These are phyloP conservation scores for Hyaloscypha bicolor DNA, from an alignment of 495 filamentous ascomycete species.

Conservation along the genomic window DNA sequence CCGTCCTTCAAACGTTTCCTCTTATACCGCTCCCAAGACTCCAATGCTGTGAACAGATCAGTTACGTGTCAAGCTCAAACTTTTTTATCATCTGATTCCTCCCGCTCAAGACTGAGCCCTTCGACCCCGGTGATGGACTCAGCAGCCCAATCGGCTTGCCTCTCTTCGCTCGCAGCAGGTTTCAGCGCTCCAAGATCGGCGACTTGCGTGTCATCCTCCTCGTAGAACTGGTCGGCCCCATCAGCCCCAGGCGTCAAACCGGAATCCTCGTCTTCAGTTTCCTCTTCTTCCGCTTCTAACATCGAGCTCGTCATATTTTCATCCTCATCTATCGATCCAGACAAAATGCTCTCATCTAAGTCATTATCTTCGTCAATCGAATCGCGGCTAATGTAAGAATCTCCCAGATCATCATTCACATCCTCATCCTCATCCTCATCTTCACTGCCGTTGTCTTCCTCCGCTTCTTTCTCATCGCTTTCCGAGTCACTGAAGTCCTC, in stretches of 20 bases:
- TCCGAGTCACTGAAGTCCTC: constrained; percentile 82
- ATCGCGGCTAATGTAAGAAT: constrained; percentile 62
- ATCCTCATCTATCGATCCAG: constrained; percentile 41
- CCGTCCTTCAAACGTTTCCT: background rate
- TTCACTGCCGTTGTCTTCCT: constrained; percentile 50
- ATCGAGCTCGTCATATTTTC: constrained; percentile 36
- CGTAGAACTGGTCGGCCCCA: constrained; percentile 25
- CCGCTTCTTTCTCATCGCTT: constrained; percentile 55
- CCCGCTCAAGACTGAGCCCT: constrained; percentile 20
- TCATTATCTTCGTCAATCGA: constrained; percentile 45
- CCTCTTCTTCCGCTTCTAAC: constrained; percentile 43
- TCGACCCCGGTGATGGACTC: constrained; percentile 55
- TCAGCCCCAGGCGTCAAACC: constrained; percentile 26
- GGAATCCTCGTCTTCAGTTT: constrained; percentile 38
- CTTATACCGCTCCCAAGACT: constrained; percentile 6
- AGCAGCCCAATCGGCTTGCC: constrained; percentile 41
- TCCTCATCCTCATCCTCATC: constrained; percentile 45
- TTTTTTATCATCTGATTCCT: constrained; percentile 24
- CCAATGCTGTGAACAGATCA: constrained; percentile 8
- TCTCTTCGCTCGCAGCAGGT: constrained; percentile 1
- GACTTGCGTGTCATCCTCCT: constrained; percentile 30
- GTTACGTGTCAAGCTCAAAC: constrained; percentile 15
- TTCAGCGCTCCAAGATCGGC: constrained; percentile 8
- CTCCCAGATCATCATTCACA: constrained; percentile 55
- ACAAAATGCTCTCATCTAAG: constrained; percentile 38